Percentiles rank a stretch among this genome's conserved stretches.
Conservation (phyloP, 31 red algal genomes). For the Asparagopsis taxiformis region DNA sequence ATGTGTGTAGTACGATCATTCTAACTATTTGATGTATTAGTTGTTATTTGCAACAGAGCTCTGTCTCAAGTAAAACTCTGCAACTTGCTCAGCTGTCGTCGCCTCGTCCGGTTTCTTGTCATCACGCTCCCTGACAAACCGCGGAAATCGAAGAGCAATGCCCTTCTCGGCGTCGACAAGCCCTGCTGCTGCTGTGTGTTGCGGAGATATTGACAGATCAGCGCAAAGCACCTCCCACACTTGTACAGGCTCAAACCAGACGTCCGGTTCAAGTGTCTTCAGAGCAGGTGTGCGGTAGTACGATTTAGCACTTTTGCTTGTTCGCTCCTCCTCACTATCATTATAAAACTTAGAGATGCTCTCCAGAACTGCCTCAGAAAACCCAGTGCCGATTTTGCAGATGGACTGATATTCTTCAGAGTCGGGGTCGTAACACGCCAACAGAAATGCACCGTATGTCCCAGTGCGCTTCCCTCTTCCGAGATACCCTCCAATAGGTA, state of each 20-base stretch:
- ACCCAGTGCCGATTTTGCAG: slow-evolving; percentile 99
- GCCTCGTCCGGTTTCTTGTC: slow-evolving; percentile 95
- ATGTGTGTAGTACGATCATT: no score
- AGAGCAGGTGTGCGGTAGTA: slow-evolving; percentile 54
- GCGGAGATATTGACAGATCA: slow-evolving; percentile 88
- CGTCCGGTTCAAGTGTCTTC: slow-evolving; percentile 72
- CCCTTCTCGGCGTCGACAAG: slow-evolving; percentile 75
- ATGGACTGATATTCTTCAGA: slow-evolving; percentile 91
- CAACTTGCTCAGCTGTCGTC: slow-evolving; percentile 82
- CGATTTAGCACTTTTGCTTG: slow-evolving; percentile 30
- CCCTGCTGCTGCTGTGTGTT: slow-evolving; percentile 86
- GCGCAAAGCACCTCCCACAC: slow-evolving; percentile 99
- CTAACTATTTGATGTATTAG: slow-evolving; percentile 4
- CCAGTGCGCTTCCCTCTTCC: slow-evolving; percentile 96
- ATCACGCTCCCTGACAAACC: slow-evolving; percentile 84
- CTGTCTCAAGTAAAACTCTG: slow-evolving; percentile 91
- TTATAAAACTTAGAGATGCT: slow-evolving; percentile 79
- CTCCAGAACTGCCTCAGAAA: slow-evolving; percentile 84
- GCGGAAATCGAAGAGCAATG: slow-evolving; percentile 91
- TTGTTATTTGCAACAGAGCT: slow-evolving; percentile 50
- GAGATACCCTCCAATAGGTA: slow-evolving; percentile 94
- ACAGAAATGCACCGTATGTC: slow-evolving; percentile 88
- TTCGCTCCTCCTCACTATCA: slow-evolving; percentile 25
- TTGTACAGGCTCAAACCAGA: slow-evolving; percentile 96
- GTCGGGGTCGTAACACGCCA: slow-evolving; percentile 97